Evolutionary conservation across 768 basidiomycete genomes (phyloP), one percentile per base, ranked within the genome.

Genomic region (Pulveroboletus sp.): DNA sequence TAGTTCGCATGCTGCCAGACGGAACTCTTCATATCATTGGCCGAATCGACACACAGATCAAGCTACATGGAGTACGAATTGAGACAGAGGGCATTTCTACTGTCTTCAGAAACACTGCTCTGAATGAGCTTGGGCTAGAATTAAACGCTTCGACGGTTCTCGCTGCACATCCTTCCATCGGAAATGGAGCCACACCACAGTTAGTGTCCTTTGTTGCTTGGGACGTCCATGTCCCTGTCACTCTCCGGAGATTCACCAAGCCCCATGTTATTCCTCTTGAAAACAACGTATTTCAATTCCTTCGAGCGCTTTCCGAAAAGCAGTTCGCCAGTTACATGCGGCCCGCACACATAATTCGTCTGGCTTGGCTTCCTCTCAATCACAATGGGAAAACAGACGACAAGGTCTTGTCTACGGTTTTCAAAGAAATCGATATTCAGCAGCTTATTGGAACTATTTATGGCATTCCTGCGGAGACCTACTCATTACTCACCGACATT

Each of bases 51-150:
- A 71, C 72, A 6, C 78, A 79, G 50, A 73, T 79, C 58, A 79
- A 79, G 60, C 57, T 77, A 35, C 70, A 75, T 33, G 78, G 78
- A 24, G 76, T 79, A 17, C 75, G 78, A n/a, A 78, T 79, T 17
- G 78, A 79, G 55, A 71, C 72, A 2, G 77, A 76, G 52, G 78
- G 76, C 6, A 71, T 79, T 24, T 76, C 74, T n/a, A 67, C 75
- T 27, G 69, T 76, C 37, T 57, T 77, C 17, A 71, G 49, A 39
- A 47, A 46, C 15, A 24, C 51, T 31, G 61, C 47, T 55, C 51
- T 37, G 30, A 37, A 37, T 24, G 54, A 46, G 36, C 56, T 56
- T 27, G 57, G 50, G 18, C 26, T 64, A 26, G 56, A 52, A 38
- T 61, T 76, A 35, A 73, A 76, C 46, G 74, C 65, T 15, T 63